These are phyloP conservation scores for Tricholoma terreum DNA, from an alignment of 768 basidiomycete genomes.

Conservation along the genomic window DNA sequence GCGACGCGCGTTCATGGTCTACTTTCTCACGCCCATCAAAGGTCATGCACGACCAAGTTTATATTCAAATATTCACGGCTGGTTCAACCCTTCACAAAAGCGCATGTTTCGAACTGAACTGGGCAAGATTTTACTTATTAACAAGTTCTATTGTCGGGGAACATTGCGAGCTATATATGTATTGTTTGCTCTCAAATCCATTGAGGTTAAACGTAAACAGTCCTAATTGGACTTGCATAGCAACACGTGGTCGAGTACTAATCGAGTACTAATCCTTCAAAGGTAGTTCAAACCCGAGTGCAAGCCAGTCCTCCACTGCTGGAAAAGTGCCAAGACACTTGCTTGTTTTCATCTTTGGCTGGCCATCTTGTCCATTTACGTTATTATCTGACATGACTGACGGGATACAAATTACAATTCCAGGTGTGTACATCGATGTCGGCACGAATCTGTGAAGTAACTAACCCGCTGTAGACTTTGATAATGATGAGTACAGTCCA, in stretches of 20 bases:
- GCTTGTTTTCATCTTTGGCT: constrained; percentile 12
- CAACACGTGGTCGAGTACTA: constrained; percentile 10
- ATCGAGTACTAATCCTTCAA: too few species aligned
- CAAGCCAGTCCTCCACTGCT: constrained; percentile 5
- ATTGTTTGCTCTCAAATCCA: not conserved
- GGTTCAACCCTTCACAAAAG: too few species aligned
- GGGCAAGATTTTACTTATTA: too few species aligned
- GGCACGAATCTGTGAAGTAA: constrained; percentile 4
- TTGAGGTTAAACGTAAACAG: not conserved
- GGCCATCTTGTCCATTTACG: constrained; percentile 11
- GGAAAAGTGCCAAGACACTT: constrained; percentile 9
- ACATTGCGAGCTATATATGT: not conserved
- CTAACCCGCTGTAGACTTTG: constrained; percentile 55
- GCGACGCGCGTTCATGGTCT: constrained; percentile 51
- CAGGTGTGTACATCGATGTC: constrained; percentile 38
- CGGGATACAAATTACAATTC: constrained; percentile 63
- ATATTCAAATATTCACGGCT: too few species aligned
- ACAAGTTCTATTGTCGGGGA: not conserved
- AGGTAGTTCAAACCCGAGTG: not conserved
- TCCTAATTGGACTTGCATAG: not conserved
- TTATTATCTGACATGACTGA: constrained; percentile 34
- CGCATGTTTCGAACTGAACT: too few species aligned
- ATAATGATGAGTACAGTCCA: constrained; percentile 64
- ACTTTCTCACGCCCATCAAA: constrained; percentile 29
- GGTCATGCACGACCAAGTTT: not conserved